These are phyloP conservation scores for Phytophthora pinifolia DNA, from an alignment of 352 stramenopile genomes.

Conservation along the genomic window DNA sequence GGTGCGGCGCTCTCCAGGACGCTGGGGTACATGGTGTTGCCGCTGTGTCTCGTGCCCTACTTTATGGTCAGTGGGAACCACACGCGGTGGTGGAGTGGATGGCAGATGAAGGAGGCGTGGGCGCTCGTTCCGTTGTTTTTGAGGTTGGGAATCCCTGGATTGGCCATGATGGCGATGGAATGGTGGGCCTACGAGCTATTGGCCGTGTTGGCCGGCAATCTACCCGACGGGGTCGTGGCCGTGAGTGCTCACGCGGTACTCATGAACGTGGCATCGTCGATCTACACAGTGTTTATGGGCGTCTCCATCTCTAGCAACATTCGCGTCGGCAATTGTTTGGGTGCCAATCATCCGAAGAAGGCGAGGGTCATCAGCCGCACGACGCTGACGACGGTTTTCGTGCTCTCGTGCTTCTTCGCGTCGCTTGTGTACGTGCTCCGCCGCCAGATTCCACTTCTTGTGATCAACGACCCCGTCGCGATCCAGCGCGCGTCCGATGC, in stretches of 20 bases:
- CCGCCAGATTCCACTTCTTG: conserved; percentile 46
- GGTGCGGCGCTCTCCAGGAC: conserved; percentile 68
- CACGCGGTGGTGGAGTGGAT: conserved; percentile 46
- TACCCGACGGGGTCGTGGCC: conserved; percentile 67
- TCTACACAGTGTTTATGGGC: conserved; percentile 78
- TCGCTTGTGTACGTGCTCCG: conserved; percentile 41
- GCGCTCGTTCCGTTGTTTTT: conserved; percentile 55
- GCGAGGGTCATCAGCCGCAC: conserved; percentile 59
- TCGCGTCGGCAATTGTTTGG: conserved; percentile 76
- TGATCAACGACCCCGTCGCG: conserved; percentile 54
- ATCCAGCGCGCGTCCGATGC: conserved; percentile 47
- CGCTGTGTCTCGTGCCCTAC: conserved; percentile 56
- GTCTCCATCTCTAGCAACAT: conserved; percentile 71
- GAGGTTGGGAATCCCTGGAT: conserved; percentile 42
- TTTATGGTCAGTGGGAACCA: conserved; percentile 40
- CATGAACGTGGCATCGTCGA: conserved; percentile 61
- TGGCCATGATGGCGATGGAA: conserved; percentile 71
- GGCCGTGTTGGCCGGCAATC: conserved; percentile 61
- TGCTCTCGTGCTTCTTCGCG: conserved; percentile 41
- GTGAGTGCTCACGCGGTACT: conserved; percentile 78
- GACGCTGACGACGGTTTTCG: conserved; percentile 42
- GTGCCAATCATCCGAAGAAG: conserved; percentile 70
- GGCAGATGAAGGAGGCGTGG: conserved; percentile 43
- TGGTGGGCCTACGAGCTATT: conserved; percentile 84
- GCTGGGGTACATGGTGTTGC: conserved; percentile 54